Conservation (phyloP, 768 basidiomycete species). For the Trametes elegans region DNA sequence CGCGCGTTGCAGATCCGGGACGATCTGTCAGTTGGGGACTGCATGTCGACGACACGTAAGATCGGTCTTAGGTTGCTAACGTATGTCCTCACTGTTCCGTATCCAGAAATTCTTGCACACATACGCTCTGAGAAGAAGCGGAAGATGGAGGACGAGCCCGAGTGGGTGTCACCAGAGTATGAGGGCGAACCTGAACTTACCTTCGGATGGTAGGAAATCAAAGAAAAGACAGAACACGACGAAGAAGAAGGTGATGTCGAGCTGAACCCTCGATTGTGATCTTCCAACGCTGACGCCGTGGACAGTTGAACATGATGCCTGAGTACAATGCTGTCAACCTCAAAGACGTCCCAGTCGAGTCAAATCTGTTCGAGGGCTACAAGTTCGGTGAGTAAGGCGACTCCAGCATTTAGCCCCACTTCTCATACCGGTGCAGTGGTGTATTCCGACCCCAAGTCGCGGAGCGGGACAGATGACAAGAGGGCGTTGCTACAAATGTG, state of each 20-base stretch:
- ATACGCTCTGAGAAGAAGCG: constrained; percentile 67
- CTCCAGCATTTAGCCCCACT: neutral
- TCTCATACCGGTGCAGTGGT: constrained; percentile 50
- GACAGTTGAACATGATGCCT: constrained; percentile 57
- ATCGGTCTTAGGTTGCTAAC: neutral
- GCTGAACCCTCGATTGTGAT: too few species aligned
- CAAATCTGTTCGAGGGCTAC: constrained; percentile 67
- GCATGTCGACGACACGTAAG: constrained; percentile 66
- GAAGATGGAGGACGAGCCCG: constrained; percentile 63
- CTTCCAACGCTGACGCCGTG: too few species aligned
- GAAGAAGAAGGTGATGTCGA: constrained; percentile 45
- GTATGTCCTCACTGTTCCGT: neutral
- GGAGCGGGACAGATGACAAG: constrained; percentile 66
- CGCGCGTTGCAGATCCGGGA: constrained; percentile 78
- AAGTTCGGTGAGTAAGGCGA: constrained; percentile 65
- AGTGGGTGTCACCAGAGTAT: constrained; percentile 34
- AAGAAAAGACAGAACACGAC: constrained; percentile 62
- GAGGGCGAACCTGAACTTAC: neutral
- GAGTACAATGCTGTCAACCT: constrained; percentile 66
- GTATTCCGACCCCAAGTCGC: constrained; percentile 70
- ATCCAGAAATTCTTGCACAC: constrained; percentile 55
- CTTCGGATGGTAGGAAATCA: constrained; percentile 28
- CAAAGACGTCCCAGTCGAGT: constrained; percentile 56
- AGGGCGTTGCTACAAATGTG: constrained; percentile 67
- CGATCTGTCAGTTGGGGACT: constrained; percentile 70